Conservation (phyloP, 345 rosid genomes). For the Reutealis trisperma region DNA sequence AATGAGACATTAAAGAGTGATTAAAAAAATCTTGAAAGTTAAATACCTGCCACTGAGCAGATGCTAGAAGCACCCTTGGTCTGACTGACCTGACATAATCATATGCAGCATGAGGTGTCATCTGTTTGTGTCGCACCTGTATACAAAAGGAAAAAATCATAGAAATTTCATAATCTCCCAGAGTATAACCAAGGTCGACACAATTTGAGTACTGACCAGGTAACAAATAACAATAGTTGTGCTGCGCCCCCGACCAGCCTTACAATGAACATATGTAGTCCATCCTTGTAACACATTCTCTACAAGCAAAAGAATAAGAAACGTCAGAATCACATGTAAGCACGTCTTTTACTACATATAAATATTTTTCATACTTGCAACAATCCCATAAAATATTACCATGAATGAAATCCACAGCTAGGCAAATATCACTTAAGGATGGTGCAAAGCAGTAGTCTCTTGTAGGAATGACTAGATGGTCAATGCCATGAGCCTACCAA, state of each 20-base stretch:
- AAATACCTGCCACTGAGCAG: slow-evolving; percentile 87
- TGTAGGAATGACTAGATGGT: slow-evolving; percentile 94
- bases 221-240: slow-evolving; percentile 91
- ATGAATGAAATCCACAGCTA: slow-evolving; percentile 83
- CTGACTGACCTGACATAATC: slow-evolving; percentile 73
- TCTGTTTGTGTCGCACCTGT: slow-evolving; percentile 76
- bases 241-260: slow-evolving; percentile 99
- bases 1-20: neutral
- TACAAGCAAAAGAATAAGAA: slow-evolving; percentile 30
- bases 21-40: neutral
- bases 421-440: slow-evolving; percentile 68
- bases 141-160: slow-evolving; percentile 13
- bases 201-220: slow-evolving; percentile 52
- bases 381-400: slow-evolving; percentile 33
- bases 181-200: neutral
- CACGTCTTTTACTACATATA: neutral
- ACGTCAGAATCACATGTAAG: slow-evolving; percentile 1
- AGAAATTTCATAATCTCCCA: neutral
- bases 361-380: neutral
- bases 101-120: slow-evolving; percentile 88
- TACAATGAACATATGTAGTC: slow-evolving; percentile 93
- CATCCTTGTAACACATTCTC: slow-evolving; percentile 58
- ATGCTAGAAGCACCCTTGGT: slow-evolving; percentile 86
- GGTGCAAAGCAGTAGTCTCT: slow-evolving; percentile 99
- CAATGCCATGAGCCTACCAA: slow-evolving; percentile 68